These are phyloP conservation scores for Lentinula detonsa DNA, from an alignment of 768 basidiomycete genomes.

Conservation along the genomic window DNA sequence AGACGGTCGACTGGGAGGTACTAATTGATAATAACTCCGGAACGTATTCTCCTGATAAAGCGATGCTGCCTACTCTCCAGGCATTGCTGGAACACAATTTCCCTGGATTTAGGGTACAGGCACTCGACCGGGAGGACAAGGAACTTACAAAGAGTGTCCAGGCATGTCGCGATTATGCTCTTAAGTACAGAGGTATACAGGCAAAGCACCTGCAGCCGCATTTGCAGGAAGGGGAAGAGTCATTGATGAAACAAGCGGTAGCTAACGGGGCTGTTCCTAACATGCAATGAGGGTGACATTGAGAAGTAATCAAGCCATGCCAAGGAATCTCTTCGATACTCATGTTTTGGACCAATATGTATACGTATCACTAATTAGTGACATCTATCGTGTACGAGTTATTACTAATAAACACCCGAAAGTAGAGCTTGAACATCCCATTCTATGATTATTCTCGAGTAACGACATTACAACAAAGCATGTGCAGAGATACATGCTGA, in stretches of 20 bases:
- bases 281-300: not conserved
- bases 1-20: constrained; percentile 66
- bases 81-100: constrained; percentile 71
- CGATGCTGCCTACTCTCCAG: constrained; percentile 54
- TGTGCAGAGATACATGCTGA: too few relatives aligned
- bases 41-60: constrained; percentile 72
- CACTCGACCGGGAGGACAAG: constrained; percentile 50
- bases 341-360: too few relatives aligned
- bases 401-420: too few relatives aligned
- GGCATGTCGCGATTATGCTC: constrained; percentile 65
- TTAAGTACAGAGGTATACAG: constrained; percentile 49
- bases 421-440: too few relatives aligned
- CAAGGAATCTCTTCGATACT: too few relatives aligned
- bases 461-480: not conserved
- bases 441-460: too few relatives aligned
- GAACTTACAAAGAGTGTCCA: constrained; percentile 52
- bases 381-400: too few relatives aligned
- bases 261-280: not conserved
- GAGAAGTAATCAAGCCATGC: too few relatives aligned
- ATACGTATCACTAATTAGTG: too few relatives aligned
- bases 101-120: constrained; percentile 50
- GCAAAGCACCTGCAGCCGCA: constrained; percentile 63
- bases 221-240: constrained; percentile 46
- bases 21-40: constrained; percentile 86
- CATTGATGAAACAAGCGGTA: constrained; percentile 30